A percentile compares a stretch with the other conserved stretches of the same genome.
These are phyloP conservation scores for Stagonosporopsis rhizophila DNA, from an alignment of 2,329 filamentous ascomycete species.

Conservation along the genomic window DNA sequence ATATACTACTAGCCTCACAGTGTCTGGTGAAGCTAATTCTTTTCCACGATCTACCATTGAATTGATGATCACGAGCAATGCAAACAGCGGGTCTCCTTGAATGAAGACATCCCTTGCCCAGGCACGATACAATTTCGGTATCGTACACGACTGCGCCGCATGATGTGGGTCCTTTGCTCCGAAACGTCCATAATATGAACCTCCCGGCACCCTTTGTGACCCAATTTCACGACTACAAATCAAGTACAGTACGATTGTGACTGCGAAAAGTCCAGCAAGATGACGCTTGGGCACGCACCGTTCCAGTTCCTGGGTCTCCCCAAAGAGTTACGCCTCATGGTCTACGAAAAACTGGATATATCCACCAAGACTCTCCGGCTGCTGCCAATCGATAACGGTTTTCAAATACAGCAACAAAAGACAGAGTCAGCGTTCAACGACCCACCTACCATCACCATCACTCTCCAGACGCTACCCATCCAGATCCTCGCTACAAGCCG, in stretches of 20 bases:
- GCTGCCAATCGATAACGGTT: neutral
- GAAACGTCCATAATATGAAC: neutral
- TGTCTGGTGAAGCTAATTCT: neutral
- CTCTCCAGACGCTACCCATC: slow-evolving; percentile 3
- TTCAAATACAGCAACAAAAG: neutral
- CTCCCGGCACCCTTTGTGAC: neutral
- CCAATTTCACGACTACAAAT: neutral
- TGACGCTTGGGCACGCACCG: neutral
- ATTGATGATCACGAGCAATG: neutral
- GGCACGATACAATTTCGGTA: slow-evolving; percentile 1
- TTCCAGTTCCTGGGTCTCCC: slow-evolving; percentile 18
- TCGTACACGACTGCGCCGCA: slow-evolving; percentile 7
- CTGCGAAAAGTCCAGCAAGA: neutral
- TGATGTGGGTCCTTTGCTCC: neutral
- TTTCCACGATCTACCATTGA: neutral
- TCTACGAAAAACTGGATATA: slow-evolving; percentile 14
- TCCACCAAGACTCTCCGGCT: slow-evolving; percentile 1
- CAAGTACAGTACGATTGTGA: neutral
- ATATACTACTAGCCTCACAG: neutral
- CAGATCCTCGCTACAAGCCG: slow-evolving; percentile 15
- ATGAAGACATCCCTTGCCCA: slow-evolving; percentile 13
- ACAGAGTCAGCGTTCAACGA: too few species aligned
- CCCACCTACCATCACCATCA: slow-evolving; percentile 4
- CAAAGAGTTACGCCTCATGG: slow-evolving; percentile 18
- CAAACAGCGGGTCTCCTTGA: neutral